Conservation (phyloP, 169 alveolate genomes). For the Plasmodium gonderi region DNA sequence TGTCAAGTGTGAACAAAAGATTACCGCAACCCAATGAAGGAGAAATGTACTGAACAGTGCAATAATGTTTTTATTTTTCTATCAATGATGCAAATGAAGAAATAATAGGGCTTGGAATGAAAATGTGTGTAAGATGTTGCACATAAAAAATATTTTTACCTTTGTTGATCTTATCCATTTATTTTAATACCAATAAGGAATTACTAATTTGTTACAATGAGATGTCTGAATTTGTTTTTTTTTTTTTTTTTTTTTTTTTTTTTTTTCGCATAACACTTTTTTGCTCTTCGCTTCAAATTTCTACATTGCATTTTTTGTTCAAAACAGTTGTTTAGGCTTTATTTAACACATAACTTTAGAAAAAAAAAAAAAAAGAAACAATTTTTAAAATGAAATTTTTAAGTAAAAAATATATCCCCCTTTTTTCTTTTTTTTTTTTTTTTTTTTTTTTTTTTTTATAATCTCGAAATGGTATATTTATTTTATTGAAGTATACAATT, state of each 20-base stretch:
- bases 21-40: constrained; percentile 98
- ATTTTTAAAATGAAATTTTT: constrained; percentile 16
- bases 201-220: constrained; percentile 3
- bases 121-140: background rate
- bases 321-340: background rate
- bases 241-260: background rate
- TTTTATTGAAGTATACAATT: too few species aligned
- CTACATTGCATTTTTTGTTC: background rate
- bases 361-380: background rate
- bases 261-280: background rate
- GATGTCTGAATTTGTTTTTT: background rate
- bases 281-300: background rate
- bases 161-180: background rate
- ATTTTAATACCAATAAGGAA: background rate
- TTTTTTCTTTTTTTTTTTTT: background rate
- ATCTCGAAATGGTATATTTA: too few species aligned
- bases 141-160: background rate
- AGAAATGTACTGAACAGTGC: constrained; percentile 80
- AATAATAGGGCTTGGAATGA: background rate
- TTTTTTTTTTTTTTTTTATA: background rate
- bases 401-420: background rate
- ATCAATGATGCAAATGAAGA: background rate
- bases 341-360: background rate
- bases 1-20: constrained; percentile 89
- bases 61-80: background rate